These are phyloP conservation scores for Pyrenopolyporus hunteri DNA, from an alignment of 495 filamentous ascomycete genomes.

Conservation along the genomic window DNA sequence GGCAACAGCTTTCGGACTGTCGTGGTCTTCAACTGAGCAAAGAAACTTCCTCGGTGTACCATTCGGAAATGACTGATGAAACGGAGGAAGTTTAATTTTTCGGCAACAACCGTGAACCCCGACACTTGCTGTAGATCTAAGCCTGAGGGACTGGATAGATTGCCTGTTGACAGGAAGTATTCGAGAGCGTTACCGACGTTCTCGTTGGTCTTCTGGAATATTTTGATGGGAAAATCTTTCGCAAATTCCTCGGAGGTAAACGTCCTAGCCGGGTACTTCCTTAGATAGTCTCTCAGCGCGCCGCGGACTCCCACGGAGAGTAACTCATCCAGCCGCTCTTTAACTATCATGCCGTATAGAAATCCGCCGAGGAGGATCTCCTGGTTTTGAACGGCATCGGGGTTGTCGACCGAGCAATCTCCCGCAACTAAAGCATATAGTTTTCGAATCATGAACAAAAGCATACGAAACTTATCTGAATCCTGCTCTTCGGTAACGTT, in stretches of 20 bases:
- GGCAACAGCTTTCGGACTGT: conserved; percentile 93
- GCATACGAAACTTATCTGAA: conserved; percentile 89
- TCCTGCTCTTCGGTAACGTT: conserved; percentile 82
- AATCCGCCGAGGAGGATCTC: conserved; percentile 92
- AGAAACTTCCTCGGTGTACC: conserved; percentile 98
- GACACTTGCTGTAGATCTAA: conserved; percentile 93
- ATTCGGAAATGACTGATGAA: conserved; percentile 99
- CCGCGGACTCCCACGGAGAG: conserved; percentile 67
- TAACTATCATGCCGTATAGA: conserved; percentile 91
- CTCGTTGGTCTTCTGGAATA: conserved; percentile 82
- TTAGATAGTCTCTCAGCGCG: conserved; percentile 71
- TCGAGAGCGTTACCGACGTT: conserved; percentile 85
- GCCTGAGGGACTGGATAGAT: conserved; percentile 86
- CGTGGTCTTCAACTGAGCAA: conserved; percentile 95
- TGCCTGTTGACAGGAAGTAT: conserved; percentile 96
- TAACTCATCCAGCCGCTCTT: conserved; percentile 91
- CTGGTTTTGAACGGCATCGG: conserved; percentile 93
- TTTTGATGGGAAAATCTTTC: conserved; percentile 76
- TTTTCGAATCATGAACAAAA: conserved; percentile 95
- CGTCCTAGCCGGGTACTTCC: conserved; percentile 62
- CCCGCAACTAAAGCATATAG: conserved; percentile 90
- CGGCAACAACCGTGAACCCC: conserved; percentile 93
- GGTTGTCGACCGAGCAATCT: conserved; percentile 91
- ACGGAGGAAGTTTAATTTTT: conserved; percentile 98
- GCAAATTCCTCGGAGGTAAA: conserved; percentile 75